Evolutionary conservation across 73 alveolate genomes (phyloP).

Genomic region (Halteria grandinella): DNA sequence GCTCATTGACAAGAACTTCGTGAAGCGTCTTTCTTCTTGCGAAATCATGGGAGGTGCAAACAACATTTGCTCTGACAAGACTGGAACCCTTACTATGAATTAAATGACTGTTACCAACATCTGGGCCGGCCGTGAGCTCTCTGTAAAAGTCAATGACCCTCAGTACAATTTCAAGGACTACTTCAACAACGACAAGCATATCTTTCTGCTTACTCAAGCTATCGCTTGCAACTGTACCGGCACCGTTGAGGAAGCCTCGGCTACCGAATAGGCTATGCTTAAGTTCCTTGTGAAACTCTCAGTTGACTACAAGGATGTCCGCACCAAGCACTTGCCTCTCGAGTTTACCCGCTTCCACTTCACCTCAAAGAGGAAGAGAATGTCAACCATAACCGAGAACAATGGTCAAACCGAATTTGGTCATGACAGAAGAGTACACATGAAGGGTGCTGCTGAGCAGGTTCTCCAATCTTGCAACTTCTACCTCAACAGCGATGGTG

Average conservation of each 20-base stretch:
- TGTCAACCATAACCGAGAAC: constrained; percentile 84
- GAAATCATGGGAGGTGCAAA: constrained; percentile 93
- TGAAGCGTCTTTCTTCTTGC: constrained; percentile 78
- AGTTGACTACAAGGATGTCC: constrained; percentile 18
- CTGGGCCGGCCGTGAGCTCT: constrained; percentile 57
- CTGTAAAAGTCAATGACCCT: constrained; percentile 9
- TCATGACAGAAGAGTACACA: constrained; percentile 68
- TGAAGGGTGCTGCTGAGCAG: constrained; percentile 85
- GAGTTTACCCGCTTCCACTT: constrained; percentile 79
- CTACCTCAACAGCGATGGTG: constrained; percentile 62
- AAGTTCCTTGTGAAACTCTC: constrained; percentile 37
- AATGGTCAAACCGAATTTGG: constrained; percentile 63
- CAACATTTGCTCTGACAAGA: constrained; percentile 76
- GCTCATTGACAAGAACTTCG: constrained; percentile 77
- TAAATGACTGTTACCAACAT: constrained; percentile 65
- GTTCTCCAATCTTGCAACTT: constrained; percentile 72
- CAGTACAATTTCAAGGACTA: constrained; percentile 41
- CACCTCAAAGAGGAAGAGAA: constrained; percentile 91
- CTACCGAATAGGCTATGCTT: constrained; percentile 64
- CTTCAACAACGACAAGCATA: constrained; percentile 21
- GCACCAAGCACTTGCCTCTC: constrained; percentile 28
- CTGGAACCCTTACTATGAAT: constrained; percentile 80
- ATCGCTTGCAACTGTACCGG: constrained; percentile 61
- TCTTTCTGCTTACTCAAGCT: constrained; percentile 22
- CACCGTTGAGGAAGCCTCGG: constrained; percentile 57